Evolutionary conservation across 345 rosid genomes (phyloP).

Genomic region (Corymbia maculata): DNA sequence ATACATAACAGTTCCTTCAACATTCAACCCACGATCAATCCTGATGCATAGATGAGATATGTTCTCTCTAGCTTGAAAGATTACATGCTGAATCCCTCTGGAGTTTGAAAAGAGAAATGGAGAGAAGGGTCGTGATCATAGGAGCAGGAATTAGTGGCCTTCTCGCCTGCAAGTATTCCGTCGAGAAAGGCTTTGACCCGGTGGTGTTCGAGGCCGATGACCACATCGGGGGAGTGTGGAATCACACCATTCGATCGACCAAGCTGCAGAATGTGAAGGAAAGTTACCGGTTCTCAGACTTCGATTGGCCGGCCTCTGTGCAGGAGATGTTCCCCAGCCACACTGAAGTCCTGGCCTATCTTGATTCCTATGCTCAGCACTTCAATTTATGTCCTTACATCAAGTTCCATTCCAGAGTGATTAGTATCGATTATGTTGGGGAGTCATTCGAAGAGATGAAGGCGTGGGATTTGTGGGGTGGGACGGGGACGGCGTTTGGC

Average conservation of each 20-base stretch:
- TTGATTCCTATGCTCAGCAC: slow-evolving; percentile 11
- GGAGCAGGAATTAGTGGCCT: slow-evolving; percentile 41
- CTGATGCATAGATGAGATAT: not conserved
- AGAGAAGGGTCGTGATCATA: slow-evolving; percentile 15
- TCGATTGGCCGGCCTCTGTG: slow-evolving; percentile 26
- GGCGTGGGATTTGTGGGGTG: slow-evolving; percentile 27
- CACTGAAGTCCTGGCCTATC: slow-evolving; percentile 8
- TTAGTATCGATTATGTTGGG: slow-evolving; percentile 18
- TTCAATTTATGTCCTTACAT: slow-evolving; percentile 12
- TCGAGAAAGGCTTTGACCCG: slow-evolving; percentile 17
- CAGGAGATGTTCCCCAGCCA: slow-evolving; percentile 5
- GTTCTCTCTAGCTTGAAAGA: not conserved
- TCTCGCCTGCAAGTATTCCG: slow-evolving; percentile 19
- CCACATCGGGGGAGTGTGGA: slow-evolving; percentile 22
- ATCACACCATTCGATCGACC: slow-evolving; percentile 9
- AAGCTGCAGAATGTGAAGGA: slow-evolving; percentile 12
- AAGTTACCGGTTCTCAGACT: slow-evolving; percentile 19
- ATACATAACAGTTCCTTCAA: not conserved
- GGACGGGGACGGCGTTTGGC: slow-evolving; percentile 23
- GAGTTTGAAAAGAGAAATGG: slow-evolving; percentile 4
- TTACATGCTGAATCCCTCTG: no score
- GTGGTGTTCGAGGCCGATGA: slow-evolving; percentile 23
- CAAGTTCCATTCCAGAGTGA: slow-evolving; percentile 16
- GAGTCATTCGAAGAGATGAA: slow-evolving; percentile 13
- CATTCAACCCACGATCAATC: not conserved